Conservation (phyloP, 1,139 yeast species). For the Debaryomycetaceae sp. region DNA sequence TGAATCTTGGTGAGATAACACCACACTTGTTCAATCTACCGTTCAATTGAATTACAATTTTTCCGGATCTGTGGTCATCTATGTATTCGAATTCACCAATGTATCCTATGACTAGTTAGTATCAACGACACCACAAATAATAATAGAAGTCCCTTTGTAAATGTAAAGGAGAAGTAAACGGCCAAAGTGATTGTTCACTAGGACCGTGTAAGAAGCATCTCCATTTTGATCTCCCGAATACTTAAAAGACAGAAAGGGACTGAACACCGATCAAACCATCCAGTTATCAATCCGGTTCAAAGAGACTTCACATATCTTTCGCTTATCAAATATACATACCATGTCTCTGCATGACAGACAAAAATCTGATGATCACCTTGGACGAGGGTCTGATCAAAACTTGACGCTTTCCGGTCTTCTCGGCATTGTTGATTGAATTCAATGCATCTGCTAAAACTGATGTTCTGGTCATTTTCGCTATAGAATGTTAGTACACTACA, state of each 20-base stretch:
- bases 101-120: constrained; percentile 10
- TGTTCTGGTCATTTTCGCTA: constrained; percentile 78
- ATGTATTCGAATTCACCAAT: constrained; percentile 90
- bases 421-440: constrained; percentile 96
- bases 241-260: constrained; percentile 98
- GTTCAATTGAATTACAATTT: constrained; percentile 89
- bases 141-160: not conserved
- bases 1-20: constrained; percentile 95
- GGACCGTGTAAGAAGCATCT: constrained; percentile 77
- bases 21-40: constrained; percentile 98
- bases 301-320: not conserved
- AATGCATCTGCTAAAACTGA: constrained; percentile 98
- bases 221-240: constrained; percentile 83
- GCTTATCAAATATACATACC: constrained; percentile 58
- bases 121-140: not conserved
- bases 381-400: constrained; percentile 96
- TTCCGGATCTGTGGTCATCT: constrained; percentile 97
- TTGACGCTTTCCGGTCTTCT: constrained; percentile 98
- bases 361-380: constrained; percentile 92
- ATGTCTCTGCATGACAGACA: constrained; percentile 95
- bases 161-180: constrained; percentile 53
- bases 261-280: constrained; percentile 85
- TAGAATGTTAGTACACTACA: constrained; percentile 8
- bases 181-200: constrained; percentile 30
- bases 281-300: constrained; percentile 89